Conservation (phyloP, 768 basidiomycete species). For the Mycena vulgaris region DNA sequence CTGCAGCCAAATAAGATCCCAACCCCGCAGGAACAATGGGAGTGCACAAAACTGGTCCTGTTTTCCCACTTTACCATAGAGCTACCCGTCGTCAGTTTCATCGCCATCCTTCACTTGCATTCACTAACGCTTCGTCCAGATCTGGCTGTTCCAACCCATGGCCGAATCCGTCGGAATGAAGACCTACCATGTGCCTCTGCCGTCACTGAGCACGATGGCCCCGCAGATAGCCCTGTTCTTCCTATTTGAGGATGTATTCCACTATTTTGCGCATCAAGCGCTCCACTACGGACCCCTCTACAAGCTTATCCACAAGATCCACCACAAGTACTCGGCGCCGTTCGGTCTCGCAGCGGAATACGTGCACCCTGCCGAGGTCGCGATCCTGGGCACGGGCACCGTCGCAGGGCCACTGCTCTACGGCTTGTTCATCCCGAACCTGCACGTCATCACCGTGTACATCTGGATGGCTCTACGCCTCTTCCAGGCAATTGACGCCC, state of each 20-base stretch:
- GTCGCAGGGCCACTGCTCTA: slow-evolving; percentile 91
- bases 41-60: slow-evolving; percentile 94
- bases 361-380: slow-evolving; percentile 96
- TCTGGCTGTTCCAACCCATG: slow-evolving; percentile 93
- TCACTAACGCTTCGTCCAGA: slow-evolving; percentile 63
- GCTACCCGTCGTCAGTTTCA: slow-evolving; percentile 80
- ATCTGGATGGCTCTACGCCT: slow-evolving; percentile 94
- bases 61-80: slow-evolving; percentile 97
- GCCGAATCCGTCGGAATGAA: slow-evolving; percentile 91
- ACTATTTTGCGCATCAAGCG: slow-evolving; percentile 93
- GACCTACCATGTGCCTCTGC: slow-evolving; percentile 96
- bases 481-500: slow-evolving; percentile 97
- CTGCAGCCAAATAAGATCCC: slow-evolving; percentile 91
- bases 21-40: slow-evolving; percentile 89
- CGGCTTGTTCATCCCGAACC: slow-evolving; percentile 78
- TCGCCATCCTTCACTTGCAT: background rate
- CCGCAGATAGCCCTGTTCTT: slow-evolving; percentile 92
- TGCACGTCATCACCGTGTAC: slow-evolving; percentile 96
- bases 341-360: slow-evolving; percentile 99
- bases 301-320: slow-evolving; percentile 96
- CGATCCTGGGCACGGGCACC: slow-evolving; percentile 95
- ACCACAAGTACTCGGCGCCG: slow-evolving; percentile 97
- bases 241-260: slow-evolving; percentile 96
- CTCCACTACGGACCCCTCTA: slow-evolving; percentile 90
- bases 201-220: slow-evolving; percentile 75